phyloP scores from a whole-genome alignment of 441 rosid genomes.

The Adansonia madagascariensis region DNA sequence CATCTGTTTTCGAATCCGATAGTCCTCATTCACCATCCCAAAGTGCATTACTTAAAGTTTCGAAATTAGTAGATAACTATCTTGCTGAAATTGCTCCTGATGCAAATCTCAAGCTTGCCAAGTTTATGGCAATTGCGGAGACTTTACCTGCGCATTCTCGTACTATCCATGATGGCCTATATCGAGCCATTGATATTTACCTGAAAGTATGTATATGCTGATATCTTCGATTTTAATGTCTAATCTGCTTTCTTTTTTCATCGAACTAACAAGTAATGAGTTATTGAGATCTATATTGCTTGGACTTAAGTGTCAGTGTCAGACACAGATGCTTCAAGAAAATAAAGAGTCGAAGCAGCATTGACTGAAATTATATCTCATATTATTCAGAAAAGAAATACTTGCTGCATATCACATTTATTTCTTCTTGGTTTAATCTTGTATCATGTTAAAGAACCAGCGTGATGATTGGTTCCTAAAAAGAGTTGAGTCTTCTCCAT shows the following conservation, averaged over 20 bases:
- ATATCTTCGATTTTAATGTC: slow-evolving; percentile 4
- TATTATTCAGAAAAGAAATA: neutral
- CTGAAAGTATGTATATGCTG: slow-evolving; percentile 59
- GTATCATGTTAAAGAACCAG: neutral
- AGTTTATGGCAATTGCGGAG: slow-evolving; percentile 87
- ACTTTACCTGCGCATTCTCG: slow-evolving; percentile 88
- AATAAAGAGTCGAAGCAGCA: too few relatives aligned
- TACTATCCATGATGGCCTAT: slow-evolving; percentile 79
- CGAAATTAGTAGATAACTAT: slow-evolving; percentile 87
- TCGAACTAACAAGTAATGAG: slow-evolving; percentile 1
- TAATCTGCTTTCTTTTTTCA: neutral
- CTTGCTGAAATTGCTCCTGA: slow-evolving; percentile 97
- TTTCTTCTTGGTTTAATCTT: slow-evolving; percentile 1
- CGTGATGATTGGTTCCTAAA: slow-evolving; percentile 3
- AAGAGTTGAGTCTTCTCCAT: neutral
- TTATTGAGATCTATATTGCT: neutral
- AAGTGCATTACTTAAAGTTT: slow-evolving; percentile 73
- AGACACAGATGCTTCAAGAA: too few relatives aligned
- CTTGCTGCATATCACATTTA: neutral
- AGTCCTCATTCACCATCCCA: slow-evolving; percentile 87
- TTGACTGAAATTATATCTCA: too few relatives aligned
- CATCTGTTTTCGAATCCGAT: slow-evolving; percentile 78
- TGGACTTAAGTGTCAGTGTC: too few relatives aligned
- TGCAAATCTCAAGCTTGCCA: slow-evolving; percentile 80
- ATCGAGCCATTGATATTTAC: slow-evolving; percentile 88